Evolutionary conservation across 495 filamentous ascomycete species (phyloP).

Genomic region (Penicillium egyptiacum): DNA sequence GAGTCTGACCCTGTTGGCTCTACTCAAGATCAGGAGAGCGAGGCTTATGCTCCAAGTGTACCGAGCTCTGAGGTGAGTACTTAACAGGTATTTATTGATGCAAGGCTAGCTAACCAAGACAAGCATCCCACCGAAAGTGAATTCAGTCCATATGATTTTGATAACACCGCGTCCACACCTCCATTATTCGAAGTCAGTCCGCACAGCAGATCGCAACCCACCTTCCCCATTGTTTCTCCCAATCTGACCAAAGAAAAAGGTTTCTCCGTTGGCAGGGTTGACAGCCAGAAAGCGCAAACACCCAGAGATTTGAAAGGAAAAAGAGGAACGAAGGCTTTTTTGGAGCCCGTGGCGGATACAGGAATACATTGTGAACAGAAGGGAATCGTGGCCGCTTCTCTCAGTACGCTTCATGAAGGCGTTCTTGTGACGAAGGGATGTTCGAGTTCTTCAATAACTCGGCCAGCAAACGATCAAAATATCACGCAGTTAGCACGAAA

Average conservation of each 20-base stretch:
- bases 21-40: no score
- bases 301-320: not conserved
- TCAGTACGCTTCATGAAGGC: not conserved
- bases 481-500: not conserved
- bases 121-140: not conserved
- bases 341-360: not conserved
- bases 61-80: not conserved
- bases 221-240: not conserved
- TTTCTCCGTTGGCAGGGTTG: not conserved
- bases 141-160: not conserved
- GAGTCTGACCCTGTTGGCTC: not conserved
- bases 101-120: not conserved
- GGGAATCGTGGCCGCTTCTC: not conserved
- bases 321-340: not conserved
- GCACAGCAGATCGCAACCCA: not conserved
- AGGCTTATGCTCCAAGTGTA: not conserved
- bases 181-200: not conserved
- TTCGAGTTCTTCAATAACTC: not conserved
- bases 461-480: not conserved
- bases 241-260: slow-evolving; percentile 3
- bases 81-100: not conserved
- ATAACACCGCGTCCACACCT: not conserved
- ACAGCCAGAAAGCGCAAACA: not conserved
- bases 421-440: not conserved
- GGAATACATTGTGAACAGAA: not conserved